phyloP scores from a whole-genome alignment of 139 green algal genomes.

The Penium margaritaceum region DNA sequence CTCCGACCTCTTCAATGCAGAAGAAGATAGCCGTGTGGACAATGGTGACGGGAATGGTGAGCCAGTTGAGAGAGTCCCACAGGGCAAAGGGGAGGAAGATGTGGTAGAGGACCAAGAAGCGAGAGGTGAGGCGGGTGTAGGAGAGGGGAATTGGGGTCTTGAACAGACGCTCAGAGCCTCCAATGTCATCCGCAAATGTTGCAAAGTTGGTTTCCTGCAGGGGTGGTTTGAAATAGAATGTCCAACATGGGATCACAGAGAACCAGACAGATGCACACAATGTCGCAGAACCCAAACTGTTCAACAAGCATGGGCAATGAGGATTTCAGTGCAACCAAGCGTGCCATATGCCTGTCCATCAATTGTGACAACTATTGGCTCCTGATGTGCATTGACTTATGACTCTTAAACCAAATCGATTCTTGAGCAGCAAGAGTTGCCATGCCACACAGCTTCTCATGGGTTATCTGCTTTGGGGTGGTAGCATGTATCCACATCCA shows the following conservation, averaged over 20 bases:
- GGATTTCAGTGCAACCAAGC: neutral
- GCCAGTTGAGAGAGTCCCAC: constrained; percentile 53
- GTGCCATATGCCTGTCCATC: neutral
- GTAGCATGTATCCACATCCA: too few species aligned
- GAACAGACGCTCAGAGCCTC: constrained; percentile 52
- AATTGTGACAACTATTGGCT: neutral
- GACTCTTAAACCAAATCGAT: too few species aligned
- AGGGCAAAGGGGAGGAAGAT: constrained; percentile 68
- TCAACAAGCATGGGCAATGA: neutral
- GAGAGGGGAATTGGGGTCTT: constrained; percentile 50
- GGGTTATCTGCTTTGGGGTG: too few species aligned
- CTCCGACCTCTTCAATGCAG: constrained; percentile 41
- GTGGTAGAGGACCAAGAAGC: constrained; percentile 59
- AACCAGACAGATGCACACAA: neutral
- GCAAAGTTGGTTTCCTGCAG: constrained; percentile 38
- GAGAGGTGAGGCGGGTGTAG: constrained; percentile 54
- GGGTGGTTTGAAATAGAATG: neutral
- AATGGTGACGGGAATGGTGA: constrained; percentile 25
- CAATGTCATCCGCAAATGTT: constrained; percentile 28
- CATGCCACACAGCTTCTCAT: too few species aligned
- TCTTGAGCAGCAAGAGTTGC: too few species aligned
- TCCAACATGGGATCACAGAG: neutral
- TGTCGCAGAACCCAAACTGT: neutral
- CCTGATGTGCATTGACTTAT: neutral
- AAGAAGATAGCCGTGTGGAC: constrained; percentile 26